phyloP scores from a whole-genome alignment of 164 flowering plant species.

The Vitis rotundifolia region DNA sequence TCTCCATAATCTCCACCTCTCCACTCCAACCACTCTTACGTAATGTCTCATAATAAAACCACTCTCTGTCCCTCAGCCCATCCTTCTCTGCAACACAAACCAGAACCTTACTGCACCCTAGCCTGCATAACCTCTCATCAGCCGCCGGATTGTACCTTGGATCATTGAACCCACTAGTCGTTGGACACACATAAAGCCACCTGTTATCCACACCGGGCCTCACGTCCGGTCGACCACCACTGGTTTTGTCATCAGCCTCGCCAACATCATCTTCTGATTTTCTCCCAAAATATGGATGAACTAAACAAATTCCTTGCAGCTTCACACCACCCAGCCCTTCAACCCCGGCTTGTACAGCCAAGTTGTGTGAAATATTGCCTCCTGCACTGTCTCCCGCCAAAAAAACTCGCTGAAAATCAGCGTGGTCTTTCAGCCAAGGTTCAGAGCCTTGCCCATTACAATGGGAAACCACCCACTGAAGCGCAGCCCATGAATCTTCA shows the following conservation, averaged over 20 bases:
- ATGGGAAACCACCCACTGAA: slow-evolving; percentile 11
- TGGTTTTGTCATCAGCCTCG: background rate
- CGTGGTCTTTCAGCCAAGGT: slow-evolving; percentile 13
- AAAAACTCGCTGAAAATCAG: slow-evolving; percentile 9
- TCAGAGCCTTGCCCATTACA: slow-evolving; percentile 1
- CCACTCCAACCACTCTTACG: background rate
- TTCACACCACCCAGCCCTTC: background rate
- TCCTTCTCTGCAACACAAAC: slow-evolving; percentile 1
- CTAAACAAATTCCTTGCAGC: background rate
- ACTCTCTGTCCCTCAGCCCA: background rate
- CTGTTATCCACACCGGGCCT: background rate
- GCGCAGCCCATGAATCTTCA: slow-evolving; percentile 10
- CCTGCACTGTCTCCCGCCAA: slow-evolving; percentile 18
- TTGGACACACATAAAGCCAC: background rate
- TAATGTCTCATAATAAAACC: background rate
- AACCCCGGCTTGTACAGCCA: background rate
- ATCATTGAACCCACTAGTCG: background rate
- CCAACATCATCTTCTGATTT: background rate
- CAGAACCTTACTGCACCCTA: background rate
- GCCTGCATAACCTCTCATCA: background rate
- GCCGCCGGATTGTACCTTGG: background rate
- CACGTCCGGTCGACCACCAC: background rate
- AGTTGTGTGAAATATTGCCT: slow-evolving; percentile 9
- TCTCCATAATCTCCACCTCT: background rate
- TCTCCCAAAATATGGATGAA: background rate